phyloP scores from a whole-genome alignment of 2,329 filamentous ascomycete genomes.

The Xylaria hypoxylon region DNA sequence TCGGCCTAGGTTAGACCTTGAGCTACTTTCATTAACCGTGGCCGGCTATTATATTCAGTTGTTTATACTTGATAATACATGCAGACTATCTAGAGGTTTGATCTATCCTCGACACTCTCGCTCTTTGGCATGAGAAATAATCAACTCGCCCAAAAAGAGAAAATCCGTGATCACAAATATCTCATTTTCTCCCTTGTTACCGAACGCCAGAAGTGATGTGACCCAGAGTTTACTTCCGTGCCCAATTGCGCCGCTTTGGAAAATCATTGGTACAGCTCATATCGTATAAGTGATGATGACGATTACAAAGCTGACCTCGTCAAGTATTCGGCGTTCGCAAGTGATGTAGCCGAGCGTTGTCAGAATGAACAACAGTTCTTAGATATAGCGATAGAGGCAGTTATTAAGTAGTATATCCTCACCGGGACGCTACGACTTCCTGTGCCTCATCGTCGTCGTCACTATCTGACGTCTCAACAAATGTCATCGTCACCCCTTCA shows the following conservation, averaged over 20 bases:
- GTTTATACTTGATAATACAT: constrained; percentile 26
- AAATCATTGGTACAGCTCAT: not conserved
- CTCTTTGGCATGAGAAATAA: constrained; percentile 33
- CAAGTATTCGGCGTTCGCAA: not conserved
- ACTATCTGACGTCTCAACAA: constrained; percentile 56
- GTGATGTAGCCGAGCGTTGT: not conserved
- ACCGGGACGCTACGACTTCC: constrained; percentile 41
- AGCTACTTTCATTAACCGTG: constrained; percentile 11
- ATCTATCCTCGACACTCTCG: not conserved
- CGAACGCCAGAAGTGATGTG: constrained; percentile 29
- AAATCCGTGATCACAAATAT: constrained; percentile 10
- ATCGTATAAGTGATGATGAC: constrained; percentile 14
- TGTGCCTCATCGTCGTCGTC: constrained; percentile 44
- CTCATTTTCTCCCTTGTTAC: constrained; percentile 23
- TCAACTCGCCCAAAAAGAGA: not conserved
- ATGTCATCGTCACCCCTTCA: constrained; percentile 61
- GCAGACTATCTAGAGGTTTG: constrained; percentile 15
- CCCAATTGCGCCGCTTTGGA: constrained; percentile 5
- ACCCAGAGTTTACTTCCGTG: not conserved
- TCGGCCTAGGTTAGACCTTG: constrained; percentile 22
- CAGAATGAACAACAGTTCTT: not conserved
- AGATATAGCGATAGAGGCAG: not conserved
- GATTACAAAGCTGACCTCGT: not conserved
- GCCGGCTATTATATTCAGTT: too few species aligned
- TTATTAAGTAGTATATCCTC: constrained; percentile 29